Evolutionary conservation across 1,139 yeast species (phyloP).

Genomic region (Zygosaccharomyces sapae): DNA sequence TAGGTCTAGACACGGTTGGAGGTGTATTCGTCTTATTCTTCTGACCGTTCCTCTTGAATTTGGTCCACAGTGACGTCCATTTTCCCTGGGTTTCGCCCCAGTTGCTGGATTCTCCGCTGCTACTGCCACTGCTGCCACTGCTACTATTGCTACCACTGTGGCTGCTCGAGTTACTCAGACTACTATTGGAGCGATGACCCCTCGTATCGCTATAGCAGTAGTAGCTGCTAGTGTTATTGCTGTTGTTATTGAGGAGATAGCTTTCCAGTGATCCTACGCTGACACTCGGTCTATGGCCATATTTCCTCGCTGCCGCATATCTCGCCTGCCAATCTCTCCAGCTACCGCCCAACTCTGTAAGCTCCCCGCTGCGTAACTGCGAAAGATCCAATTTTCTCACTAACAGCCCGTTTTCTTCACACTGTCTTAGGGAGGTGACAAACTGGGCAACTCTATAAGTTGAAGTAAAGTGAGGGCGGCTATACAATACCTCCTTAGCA

Average conservation of each 20-base stretch:
- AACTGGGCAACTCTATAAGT: slow-evolving; percentile 77
- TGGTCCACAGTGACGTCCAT: slow-evolving; percentile 4
- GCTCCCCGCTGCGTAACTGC: slow-evolving; percentile 44
- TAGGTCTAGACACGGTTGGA: background rate
- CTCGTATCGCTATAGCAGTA: background rate
- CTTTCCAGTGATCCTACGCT: background rate
- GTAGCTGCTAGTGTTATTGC: no score
- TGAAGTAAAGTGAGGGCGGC: slow-evolving; percentile 54
- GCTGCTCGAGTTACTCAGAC: slow-evolving; percentile 1
- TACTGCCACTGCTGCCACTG: slow-evolving; percentile 1
- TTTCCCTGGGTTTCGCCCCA: background rate
- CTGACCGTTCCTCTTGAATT: background rate
- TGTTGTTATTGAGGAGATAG: background rate
- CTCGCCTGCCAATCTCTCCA: slow-evolving; percentile 88
- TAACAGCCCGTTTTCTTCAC: slow-evolving; percentile 50
- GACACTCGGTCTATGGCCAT: background rate
- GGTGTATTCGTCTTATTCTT: background rate
- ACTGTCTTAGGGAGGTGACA: slow-evolving; percentile 56
- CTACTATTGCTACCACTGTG: background rate
- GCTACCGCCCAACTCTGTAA: slow-evolving; percentile 51
- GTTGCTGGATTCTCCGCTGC: background rate
- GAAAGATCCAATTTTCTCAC: slow-evolving; percentile 60
- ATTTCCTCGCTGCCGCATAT: slow-evolving; percentile 22
- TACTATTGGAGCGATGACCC: slow-evolving; percentile 1
- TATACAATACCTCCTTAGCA: slow-evolving; percentile 54